Evolutionary conservation across 768 basidiomycete species (phyloP).

Genomic region (Phanerochaete carnosa): DNA sequence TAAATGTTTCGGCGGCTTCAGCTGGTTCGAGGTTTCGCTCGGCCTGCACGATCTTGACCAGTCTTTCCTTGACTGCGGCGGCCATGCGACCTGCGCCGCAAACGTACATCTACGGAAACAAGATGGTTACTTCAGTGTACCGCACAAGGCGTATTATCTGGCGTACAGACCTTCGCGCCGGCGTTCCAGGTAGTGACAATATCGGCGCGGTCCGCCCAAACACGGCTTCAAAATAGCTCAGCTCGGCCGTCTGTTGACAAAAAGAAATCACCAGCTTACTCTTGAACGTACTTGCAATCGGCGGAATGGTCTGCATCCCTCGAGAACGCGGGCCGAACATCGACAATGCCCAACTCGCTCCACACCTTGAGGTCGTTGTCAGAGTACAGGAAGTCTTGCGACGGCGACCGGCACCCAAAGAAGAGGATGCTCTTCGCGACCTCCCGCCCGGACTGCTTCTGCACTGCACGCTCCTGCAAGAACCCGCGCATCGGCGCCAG

Average conservation of each 20-base stretch:
- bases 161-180: constrained; percentile 30
- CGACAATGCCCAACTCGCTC: constrained; percentile 38
- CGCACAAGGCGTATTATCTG: not conserved
- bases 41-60: constrained; percentile 28
- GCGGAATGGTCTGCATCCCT: constrained; percentile 11
- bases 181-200: constrained; percentile 26
- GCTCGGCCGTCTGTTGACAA: not conserved
- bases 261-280: constrained; percentile 2
- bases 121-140: constrained; percentile 22
- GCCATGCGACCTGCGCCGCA: constrained; percentile 3
- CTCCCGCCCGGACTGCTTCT: constrained; percentile 39
- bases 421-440: constrained; percentile 41
- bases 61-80: constrained; percentile 25
- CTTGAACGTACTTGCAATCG: constrained; percentile 12
- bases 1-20: constrained; percentile 23
- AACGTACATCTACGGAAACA: constrained; percentile 14
- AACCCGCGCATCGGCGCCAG: constrained; percentile 50
- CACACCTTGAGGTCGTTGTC: constrained; percentile 41
- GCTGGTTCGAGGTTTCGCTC: constrained; percentile 10
- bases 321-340: constrained; percentile 39
- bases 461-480: constrained; percentile 46
- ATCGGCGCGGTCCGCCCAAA: constrained; percentile 35
- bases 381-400: constrained; percentile 40
- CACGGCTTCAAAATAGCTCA: constrained; percentile 27
- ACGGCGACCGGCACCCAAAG: constrained; percentile 43